These are phyloP conservation scores for Trypanosoma vivax DNA, from an alignment of 208 protist genomes.

Conservation along the genomic window DNA sequence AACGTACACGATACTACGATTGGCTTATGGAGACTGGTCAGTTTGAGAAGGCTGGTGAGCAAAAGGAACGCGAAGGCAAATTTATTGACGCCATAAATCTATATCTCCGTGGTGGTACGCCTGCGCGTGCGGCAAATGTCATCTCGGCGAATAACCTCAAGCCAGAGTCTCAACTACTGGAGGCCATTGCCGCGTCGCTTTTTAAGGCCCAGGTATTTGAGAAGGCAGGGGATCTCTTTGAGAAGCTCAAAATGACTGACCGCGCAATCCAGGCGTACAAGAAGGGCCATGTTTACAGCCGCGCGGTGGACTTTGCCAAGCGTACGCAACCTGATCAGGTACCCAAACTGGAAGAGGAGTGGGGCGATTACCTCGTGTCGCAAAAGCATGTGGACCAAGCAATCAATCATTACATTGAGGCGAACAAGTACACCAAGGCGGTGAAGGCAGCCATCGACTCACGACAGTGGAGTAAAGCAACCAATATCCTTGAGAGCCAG, in stretches of 20 bases:
- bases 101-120: slow-evolving; percentile 93
- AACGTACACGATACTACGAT: slow-evolving; percentile 87
- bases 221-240: slow-evolving; percentile 95
- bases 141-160: slow-evolving; percentile 80
- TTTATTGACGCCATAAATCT: slow-evolving; percentile 94
- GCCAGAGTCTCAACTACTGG: slow-evolving; percentile 86
- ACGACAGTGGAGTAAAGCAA: slow-evolving; percentile 93
- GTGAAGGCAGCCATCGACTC: slow-evolving; percentile 94
- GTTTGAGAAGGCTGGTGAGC: slow-evolving; percentile 93
- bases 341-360: slow-evolving; percentile 88
- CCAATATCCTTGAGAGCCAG: slow-evolving; percentile 74
- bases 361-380: slow-evolving; percentile 95
- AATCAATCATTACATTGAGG: slow-evolving; percentile 97
- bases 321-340: slow-evolving; percentile 74
- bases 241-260: slow-evolving; percentile 90
- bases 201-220: slow-evolving; percentile 92
- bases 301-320: slow-evolving; percentile 92
- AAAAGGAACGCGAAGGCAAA: slow-evolving; percentile 93
- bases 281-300: slow-evolving; percentile 89
- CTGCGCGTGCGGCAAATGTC: slow-evolving; percentile 88
- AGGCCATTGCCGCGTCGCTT: slow-evolving; percentile 91
- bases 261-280: slow-evolving; percentile 93
- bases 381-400: slow-evolving; percentile 94
- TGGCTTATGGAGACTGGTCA: slow-evolving; percentile 94
- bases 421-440: slow-evolving; percentile 91